Base-by-base conservation (phyloP, 148 eudicot genomes). In the Amaranthus hypochondriacus region DNA sequence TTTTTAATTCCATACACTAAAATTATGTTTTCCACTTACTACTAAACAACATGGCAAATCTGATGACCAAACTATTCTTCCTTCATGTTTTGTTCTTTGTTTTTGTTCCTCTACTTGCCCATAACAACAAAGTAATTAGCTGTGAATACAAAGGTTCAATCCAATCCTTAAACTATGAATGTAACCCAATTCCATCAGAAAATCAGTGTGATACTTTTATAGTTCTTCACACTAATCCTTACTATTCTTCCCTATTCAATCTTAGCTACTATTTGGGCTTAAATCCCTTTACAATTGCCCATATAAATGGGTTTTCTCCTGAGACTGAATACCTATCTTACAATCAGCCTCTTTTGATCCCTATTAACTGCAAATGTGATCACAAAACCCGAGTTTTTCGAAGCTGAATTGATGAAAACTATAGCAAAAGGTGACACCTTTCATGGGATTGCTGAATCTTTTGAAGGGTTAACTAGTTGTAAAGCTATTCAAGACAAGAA, bases 381-480 rank as follows among this genome's bases (percentile, higher is more conserved):
- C 53, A 11, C 59, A 68, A 71, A 7, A 74, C 66, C 42, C 53
- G 56, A 8, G 70, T 73, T 65, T 65, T 92, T 82, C 42, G 84
- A 81, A 50, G 92, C 87, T 0, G 89, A 78, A 62, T 48, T 89
- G 50, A 79, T 28, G 0, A 82, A 68, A 76, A 82, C 76, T 3
- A 67, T 84, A 42, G 63, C 46, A 2, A 53, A 71, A 75, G 92
- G 82, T 2, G 94, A 89, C 56, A 86, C 77, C 78, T 83, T 92
- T 78, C 7, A 14, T 48, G 73, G 77, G 15, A 86, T 89, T 65
- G 75, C 87, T 12, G 83, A 86, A 58, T 80, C 87, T 5, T 69
- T 91, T 18, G 86, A 89, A 71, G 90, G 92, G 51, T 52, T 91
- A n/a, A 87, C 92, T 6, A 86, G 83, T 56, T 89, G 97, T 68